These are phyloP conservation scores for Chrysopogon serrulatus DNA, from an alignment of 176 grass and related monocot species.

Conservation along the genomic window DNA sequence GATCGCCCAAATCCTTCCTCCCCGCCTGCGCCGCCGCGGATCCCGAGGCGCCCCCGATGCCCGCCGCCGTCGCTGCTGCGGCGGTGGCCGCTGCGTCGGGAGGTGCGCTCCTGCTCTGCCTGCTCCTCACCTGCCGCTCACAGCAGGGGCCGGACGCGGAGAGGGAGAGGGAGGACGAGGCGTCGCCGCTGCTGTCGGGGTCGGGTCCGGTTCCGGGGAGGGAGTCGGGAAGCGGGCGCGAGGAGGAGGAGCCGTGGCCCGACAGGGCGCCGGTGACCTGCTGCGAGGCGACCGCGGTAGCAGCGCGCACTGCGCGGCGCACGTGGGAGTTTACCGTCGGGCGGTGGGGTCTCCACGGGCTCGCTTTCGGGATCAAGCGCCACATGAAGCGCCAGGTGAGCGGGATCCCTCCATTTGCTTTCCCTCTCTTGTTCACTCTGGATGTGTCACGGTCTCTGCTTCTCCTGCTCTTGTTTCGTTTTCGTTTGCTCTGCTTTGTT, in stretches of 20 bases:
- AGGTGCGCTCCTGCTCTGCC: conserved; percentile 26
- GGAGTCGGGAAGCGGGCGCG: not conserved
- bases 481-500: not conserved
- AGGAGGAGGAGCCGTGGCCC: conserved; percentile 37
- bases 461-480: not conserved
- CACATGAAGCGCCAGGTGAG: conserved; percentile 68
- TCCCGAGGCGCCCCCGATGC: conserved; percentile 25
- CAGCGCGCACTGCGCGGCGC: conserved; percentile 42
- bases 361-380: conserved; percentile 64
- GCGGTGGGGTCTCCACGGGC: conserved; percentile 47
- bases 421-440: not conserved
- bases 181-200: conserved; percentile 16
- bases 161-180: not conserved
- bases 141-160: not conserved
- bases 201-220: not conserved
- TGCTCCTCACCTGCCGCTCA: conserved; percentile 27
- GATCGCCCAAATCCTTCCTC: conserved; percentile 35
- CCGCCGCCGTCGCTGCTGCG: conserved; percentile 31
- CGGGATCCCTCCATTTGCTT: not conserved
- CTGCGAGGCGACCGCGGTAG: conserved; percentile 39
- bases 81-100: conserved; percentile 37
- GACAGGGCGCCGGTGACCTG: conserved; percentile 36
- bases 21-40: not conserved
- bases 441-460: not conserved
- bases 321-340: conserved; percentile 49